Conservation (phyloP, 2,329 filamentous ascomycete species). For the Zopfia rhizophila region DNA sequence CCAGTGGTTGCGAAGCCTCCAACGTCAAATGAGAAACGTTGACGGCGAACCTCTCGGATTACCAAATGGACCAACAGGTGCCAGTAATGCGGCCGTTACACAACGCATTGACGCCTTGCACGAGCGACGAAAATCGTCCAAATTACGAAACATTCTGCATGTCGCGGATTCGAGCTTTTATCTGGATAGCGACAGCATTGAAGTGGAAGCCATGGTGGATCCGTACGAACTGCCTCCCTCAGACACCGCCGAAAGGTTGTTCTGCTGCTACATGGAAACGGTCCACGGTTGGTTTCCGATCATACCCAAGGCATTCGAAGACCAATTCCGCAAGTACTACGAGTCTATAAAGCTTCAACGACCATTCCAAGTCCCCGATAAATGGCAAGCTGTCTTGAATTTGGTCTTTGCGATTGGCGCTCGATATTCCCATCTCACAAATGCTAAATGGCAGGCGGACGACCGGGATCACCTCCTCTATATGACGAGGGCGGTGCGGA, state of each 20-base stretch:
- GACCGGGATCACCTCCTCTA: slow-evolving; percentile 50
- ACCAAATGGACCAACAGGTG: slow-evolving; percentile 32
- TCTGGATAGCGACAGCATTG: slow-evolving; percentile 42
- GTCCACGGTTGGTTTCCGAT: slow-evolving; percentile 49
- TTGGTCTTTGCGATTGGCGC: slow-evolving; percentile 15
- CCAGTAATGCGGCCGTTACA: slow-evolving; percentile 12
- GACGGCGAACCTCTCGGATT: slow-evolving; percentile 19
- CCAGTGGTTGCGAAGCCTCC: slow-evolving; percentile 45
- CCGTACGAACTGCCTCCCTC: slow-evolving; percentile 45
- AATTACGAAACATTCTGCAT: slow-evolving; percentile 21
- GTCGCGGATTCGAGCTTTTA: slow-evolving; percentile 47
- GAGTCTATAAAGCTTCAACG: slow-evolving; percentile 14
- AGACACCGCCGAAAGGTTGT: slow-evolving; percentile 42
- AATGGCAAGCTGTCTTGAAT: slow-evolving; percentile 15
- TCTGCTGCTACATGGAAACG: slow-evolving; percentile 49
- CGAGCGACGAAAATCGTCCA: slow-evolving; percentile 22
- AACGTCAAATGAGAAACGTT: slow-evolving; percentile 28
- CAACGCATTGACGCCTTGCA: slow-evolving; percentile 26
- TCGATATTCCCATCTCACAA: slow-evolving; percentile 14
- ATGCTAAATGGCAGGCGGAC: slow-evolving; percentile 35
- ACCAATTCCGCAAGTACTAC: slow-evolving; percentile 31
- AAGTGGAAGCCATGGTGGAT: slow-evolving; percentile 35
- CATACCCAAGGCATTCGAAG: slow-evolving; percentile 33
- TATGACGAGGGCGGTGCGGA: slow-evolving; percentile 36
- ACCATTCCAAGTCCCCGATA: slow-evolving; percentile 24